Percentiles rank a stretch among this genome's conserved stretches.
phyloP scores from a whole-genome alignment of 1,284 basidiomycete species.

The Pseudozyma hubeiensis region DNA sequence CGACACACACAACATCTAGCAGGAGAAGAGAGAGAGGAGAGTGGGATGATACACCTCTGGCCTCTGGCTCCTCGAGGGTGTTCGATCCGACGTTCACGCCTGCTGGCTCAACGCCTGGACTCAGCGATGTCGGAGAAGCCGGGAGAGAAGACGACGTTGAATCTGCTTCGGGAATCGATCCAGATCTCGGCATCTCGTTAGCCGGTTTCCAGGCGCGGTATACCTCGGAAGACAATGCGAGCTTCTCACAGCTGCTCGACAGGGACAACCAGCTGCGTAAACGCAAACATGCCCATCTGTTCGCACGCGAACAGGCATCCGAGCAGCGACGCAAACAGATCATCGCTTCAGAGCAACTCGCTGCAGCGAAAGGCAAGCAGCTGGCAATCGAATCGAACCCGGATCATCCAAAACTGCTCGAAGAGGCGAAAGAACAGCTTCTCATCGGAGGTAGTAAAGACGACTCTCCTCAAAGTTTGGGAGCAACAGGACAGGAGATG shows the following conservation, averaged over 20 bases:
- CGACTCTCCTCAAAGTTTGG: background rate
- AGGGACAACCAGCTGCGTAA: constrained; percentile 49
- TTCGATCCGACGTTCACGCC: constrained; percentile 28
- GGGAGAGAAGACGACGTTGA: constrained; percentile 10
- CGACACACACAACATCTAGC: background rate
- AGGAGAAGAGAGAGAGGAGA: constrained; percentile 5
- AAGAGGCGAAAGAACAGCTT: background rate
- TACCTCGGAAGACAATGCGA: constrained; percentile 67
- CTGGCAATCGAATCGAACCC: constrained; percentile 47
- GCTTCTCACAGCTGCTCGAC: constrained; percentile 59
- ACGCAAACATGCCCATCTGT: constrained; percentile 56
- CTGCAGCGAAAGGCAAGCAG: constrained; percentile 31
- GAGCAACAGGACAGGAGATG: background rate
- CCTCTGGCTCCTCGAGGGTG: constrained; percentile 1
- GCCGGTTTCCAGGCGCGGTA: constrained; percentile 57
- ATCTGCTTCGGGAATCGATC: constrained; percentile 21
- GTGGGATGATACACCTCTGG: constrained; percentile 46
- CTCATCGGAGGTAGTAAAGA: constrained; percentile 4
- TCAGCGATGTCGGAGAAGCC: background rate
- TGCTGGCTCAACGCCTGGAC: constrained; percentile 11
- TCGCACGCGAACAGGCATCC: constrained; percentile 40
- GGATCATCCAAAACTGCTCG: constrained; percentile 17
- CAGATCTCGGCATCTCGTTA: constrained; percentile 44
- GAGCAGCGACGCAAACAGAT: constrained; percentile 36
- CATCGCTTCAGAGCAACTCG: constrained; percentile 12